These are phyloP conservation scores for Camptophora hylomeconis DNA, from an alignment of 2,329 filamentous ascomycete genomes.

Conservation along the genomic window DNA sequence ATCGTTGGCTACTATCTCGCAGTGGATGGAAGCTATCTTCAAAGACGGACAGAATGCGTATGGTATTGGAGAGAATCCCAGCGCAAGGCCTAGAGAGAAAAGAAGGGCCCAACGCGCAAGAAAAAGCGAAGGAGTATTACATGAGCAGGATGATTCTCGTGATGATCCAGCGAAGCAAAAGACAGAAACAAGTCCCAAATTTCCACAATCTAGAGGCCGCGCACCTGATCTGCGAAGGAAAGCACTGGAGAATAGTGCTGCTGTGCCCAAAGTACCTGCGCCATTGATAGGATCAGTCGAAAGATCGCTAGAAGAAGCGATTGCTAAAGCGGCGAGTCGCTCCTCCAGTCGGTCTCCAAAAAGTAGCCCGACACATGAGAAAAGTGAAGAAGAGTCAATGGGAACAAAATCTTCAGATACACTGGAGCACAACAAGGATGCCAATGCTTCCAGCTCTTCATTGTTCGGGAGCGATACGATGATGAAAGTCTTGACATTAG, in stretches of 20 bases:
- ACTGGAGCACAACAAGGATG: no score
- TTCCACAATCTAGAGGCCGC: conserved; percentile 4
- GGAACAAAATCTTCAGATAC: conserved; percentile 10
- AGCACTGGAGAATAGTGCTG: conserved; percentile 13
- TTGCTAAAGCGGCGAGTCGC: conserved; percentile 6
- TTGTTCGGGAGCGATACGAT: conserved; percentile 30
- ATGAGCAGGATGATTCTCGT: background rate
- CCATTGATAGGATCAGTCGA: conserved; percentile 25
- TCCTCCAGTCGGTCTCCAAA: background rate
- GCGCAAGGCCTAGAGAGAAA: conserved; percentile 43
- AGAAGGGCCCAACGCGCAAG: conserved; percentile 9
- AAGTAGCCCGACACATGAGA: no score
- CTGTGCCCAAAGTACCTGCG: conserved; percentile 30
- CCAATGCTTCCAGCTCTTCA: no score
- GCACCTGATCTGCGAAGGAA: conserved; percentile 9
- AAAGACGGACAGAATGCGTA: conserved; percentile 74
- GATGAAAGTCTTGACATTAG: conserved; percentile 37
- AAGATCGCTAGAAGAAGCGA: conserved; percentile 12
- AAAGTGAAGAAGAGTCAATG: conserved; percentile 12
- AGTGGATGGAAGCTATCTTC: conserved; percentile 84
- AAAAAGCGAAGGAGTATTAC: background rate
- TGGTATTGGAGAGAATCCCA: conserved; percentile 67
- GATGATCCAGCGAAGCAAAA: conserved; percentile 1
- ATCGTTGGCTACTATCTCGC: conserved; percentile 59
- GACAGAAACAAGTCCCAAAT: conserved; percentile 5